Percentiles rank a stretch among this genome's conserved stretches.
Conservation (phyloP, 768 basidiomycete species). For the Mycena leptocephala region DNA sequence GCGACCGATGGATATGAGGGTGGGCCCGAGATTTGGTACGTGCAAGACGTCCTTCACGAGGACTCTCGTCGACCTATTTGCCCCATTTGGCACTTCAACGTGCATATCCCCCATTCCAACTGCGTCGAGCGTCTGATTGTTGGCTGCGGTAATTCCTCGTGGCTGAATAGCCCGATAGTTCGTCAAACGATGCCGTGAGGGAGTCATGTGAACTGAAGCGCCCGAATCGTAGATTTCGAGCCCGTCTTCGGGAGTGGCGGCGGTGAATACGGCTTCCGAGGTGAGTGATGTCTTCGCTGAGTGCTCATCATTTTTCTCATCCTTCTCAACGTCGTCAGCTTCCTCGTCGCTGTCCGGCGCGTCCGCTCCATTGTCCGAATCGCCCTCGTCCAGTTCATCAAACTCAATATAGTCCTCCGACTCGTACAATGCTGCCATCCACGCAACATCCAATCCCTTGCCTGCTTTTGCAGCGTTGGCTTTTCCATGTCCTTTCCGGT, state of each 20-base stretch:
- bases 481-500: slow-evolving; percentile 22
- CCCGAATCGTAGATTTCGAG: too few species aligned
- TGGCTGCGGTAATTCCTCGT: slow-evolving; percentile 47
- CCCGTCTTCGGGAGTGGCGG: too few species aligned
- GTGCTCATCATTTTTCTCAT: too few species aligned
- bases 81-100: slow-evolving; percentile 42
- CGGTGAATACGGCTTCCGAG: too few species aligned
- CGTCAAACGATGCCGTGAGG: too few species aligned
- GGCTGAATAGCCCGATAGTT: slow-evolving; percentile 41
- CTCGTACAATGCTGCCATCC: background rate
- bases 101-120: slow-evolving; percentile 49
- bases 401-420: background rate
- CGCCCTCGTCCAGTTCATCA: background rate
- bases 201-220: too few species aligned
- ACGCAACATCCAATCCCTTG: background rate
- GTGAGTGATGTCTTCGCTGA: too few species aligned
- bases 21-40: slow-evolving; percentile 46
- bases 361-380: background rate
- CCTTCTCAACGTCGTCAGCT: too few species aligned
- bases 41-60: slow-evolving; percentile 50
- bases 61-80: slow-evolving; percentile 29
- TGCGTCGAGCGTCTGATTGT: slow-evolving; percentile 45
- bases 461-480: background rate
- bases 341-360: too few species aligned
- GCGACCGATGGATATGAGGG: slow-evolving; percentile 48